phyloP scores from a whole-genome alignment of 345 rosid species.

The Ailanthus altissimus region DNA sequence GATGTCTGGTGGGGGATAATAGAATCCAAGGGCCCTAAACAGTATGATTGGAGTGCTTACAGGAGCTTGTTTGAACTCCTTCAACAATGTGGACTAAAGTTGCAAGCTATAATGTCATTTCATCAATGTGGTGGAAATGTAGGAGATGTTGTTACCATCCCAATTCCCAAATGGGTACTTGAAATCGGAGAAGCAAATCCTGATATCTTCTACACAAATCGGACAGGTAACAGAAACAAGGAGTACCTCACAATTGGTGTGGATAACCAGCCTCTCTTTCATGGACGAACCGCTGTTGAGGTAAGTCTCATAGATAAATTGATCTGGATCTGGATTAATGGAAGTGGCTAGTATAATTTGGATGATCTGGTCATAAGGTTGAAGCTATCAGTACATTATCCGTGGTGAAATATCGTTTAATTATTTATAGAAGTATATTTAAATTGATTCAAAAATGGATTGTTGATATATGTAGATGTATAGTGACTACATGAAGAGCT shows the following conservation, averaged over 20 bases:
- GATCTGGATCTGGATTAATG: not conserved
- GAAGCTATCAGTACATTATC: not conserved
- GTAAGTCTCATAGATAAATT: conserved; percentile 25
- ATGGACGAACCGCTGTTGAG: conserved; percentile 69
- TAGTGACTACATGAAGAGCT: conserved; percentile 80
- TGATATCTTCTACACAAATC: conserved; percentile 68
- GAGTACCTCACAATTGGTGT: conserved; percentile 77
- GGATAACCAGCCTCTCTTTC: conserved; percentile 55
- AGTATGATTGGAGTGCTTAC: conserved; percentile 78
- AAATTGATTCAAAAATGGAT: not conserved
- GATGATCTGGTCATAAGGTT: not conserved
- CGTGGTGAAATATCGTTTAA: not conserved
- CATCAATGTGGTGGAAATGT: conserved; percentile 91
- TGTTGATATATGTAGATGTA: conserved; percentile 49
- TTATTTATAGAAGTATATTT: not conserved
- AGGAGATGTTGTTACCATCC: conserved; percentile 73
- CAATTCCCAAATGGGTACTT: conserved; percentile 73
- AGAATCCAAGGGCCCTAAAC: conserved; percentile 60
- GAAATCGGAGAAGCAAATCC: conserved; percentile 56
- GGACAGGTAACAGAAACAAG: conserved; percentile 55
- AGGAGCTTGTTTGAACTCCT: conserved; percentile 59
- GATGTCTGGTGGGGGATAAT: conserved; percentile 92
- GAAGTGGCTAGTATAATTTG: not conserved
- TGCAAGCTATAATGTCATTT: conserved; percentile 84
- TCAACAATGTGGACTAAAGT: conserved; percentile 48